Percentiles rank a stretch among this genome's conserved stretches.
Conservation (phyloP, 805 yeast genomes). For the Cyberlindnera americana region DNA sequence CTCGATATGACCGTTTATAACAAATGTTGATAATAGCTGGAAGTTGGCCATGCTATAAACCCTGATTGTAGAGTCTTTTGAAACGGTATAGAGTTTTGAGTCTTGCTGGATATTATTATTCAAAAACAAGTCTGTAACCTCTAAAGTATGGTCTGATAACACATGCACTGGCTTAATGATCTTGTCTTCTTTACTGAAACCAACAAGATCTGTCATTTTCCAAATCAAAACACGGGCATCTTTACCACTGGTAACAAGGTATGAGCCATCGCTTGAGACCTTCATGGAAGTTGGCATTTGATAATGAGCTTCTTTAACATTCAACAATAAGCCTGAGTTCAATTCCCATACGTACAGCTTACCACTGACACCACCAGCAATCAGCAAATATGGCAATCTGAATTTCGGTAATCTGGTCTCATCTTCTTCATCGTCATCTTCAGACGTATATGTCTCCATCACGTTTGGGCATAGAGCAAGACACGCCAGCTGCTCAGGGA, state of each 20-base stretch:
- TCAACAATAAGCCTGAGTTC: conserved; percentile 66
- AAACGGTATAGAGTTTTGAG: conserved; percentile 60
- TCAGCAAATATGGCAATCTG: conserved; percentile 60
- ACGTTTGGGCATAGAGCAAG: conserved; percentile 41
- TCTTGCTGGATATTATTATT: conserved; percentile 55
- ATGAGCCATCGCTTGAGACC: conserved; percentile 60
- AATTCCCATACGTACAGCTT: conserved; percentile 83
- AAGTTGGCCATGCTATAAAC: conserved; percentile 50
- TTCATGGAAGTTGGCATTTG: conserved; percentile 63
- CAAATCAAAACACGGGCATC: conserved; percentile 81
- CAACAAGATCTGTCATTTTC: conserved; percentile 60
- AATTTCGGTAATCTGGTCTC: conserved; percentile 35
- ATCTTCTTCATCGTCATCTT: conserved; percentile 19
- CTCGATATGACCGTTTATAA: conserved; percentile 55
- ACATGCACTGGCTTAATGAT: conserved; percentile 52
- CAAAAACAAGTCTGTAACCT: conserved; percentile 46
- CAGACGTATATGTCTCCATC: conserved; percentile 26
- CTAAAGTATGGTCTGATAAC: conserved; percentile 52
- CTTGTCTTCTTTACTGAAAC: conserved; percentile 30
- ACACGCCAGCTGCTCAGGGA: conserved; percentile 74
- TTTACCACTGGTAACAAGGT: conserved; percentile 68
- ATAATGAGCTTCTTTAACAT: conserved; percentile 79
- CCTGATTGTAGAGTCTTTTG: conserved; percentile 72
- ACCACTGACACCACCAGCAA: conserved; percentile 75
- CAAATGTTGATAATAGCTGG: conserved; percentile 63